Conservation (phyloP, 306 rosid species). For the Sphenostylis stenocarpa region DNA sequence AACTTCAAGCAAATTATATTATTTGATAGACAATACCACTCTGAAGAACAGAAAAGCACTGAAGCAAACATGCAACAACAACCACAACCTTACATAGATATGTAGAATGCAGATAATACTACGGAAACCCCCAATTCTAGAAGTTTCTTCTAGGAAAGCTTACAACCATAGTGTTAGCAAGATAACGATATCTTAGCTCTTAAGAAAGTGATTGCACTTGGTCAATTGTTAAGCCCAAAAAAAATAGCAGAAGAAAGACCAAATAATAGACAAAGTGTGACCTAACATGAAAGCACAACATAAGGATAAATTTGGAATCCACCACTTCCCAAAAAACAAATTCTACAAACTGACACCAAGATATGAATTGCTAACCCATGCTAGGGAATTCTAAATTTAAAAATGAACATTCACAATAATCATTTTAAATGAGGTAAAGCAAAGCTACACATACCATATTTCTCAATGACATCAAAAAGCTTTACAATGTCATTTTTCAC, state of each 20-base stretch:
- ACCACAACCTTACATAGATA: conserved; percentile 11
- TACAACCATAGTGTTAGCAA: conserved; percentile 17
- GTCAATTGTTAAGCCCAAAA: not conserved
- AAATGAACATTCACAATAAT: not conserved
- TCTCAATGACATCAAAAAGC: conserved; percentile 93
- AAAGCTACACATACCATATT: conserved; percentile 74
- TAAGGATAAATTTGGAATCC: not conserved
- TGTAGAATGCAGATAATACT: not conserved
- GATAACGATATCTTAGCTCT: conserved; percentile 1
- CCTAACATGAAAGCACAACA: not conserved
- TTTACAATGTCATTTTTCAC: conserved; percentile 79
- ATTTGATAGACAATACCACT: not conserved
- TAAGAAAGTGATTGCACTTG: not conserved
- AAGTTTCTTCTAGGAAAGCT: conserved; percentile 10
- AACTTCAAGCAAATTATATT: not conserved
- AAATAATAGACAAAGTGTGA: not conserved
- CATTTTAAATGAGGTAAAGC: not conserved
- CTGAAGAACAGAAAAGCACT: not conserved
- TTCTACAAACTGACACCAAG: not conserved
- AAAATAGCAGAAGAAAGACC: not conserved
- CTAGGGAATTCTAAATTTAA: not conserved
- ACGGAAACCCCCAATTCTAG: conserved; percentile 7
- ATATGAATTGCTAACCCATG: not conserved
- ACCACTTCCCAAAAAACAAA: not conserved
- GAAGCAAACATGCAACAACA: not conserved